Evolutionary conservation across 2,329 filamentous ascomycete species (phyloP).

Genomic region (Falciphora oryzae): DNA sequence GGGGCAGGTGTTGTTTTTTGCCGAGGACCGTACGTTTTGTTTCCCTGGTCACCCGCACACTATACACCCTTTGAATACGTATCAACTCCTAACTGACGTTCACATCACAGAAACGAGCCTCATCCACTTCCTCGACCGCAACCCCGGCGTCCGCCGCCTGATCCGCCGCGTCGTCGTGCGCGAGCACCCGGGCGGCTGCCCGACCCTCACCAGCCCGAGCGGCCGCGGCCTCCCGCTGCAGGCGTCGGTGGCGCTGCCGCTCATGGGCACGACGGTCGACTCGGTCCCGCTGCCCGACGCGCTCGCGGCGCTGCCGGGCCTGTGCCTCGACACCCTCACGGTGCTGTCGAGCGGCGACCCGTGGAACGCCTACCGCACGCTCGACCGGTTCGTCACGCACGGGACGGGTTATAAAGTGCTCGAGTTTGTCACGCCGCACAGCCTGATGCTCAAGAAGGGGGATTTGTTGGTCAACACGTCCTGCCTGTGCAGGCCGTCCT

Average conservation of each 20-base stretch:
- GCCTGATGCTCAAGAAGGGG: not conserved
- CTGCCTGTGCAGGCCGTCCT: not conserved
- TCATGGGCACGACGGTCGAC: not conserved
- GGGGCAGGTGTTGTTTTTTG: not conserved
- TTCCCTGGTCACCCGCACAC: not conserved
- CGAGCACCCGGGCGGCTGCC: conserved; percentile 4
- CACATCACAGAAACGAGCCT: conserved; percentile 1
- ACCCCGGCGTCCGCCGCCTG: not conserved
- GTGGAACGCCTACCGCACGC: not conserved
- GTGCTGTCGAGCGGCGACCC: conserved; percentile 3
- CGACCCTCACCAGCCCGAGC: not conserved
- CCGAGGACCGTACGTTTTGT: conserved; percentile 1
- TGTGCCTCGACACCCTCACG: not conserved
- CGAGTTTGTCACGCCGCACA: not conserved
- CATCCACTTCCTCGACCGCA: not conserved
- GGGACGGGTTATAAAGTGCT: not conserved
- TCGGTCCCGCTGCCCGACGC: not conserved
- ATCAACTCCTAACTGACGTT: too few species aligned
- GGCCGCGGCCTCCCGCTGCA: too few species aligned
- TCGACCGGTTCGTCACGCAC: not conserved
- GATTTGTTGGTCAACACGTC: not conserved
- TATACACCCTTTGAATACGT: not conserved
- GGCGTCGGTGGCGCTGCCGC: too few species aligned
- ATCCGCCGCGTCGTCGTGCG: conserved; percentile 5
- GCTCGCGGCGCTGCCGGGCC: not conserved